Conservation (phyloP, 306 rosid species). For the Sicyos edulis region DNA sequence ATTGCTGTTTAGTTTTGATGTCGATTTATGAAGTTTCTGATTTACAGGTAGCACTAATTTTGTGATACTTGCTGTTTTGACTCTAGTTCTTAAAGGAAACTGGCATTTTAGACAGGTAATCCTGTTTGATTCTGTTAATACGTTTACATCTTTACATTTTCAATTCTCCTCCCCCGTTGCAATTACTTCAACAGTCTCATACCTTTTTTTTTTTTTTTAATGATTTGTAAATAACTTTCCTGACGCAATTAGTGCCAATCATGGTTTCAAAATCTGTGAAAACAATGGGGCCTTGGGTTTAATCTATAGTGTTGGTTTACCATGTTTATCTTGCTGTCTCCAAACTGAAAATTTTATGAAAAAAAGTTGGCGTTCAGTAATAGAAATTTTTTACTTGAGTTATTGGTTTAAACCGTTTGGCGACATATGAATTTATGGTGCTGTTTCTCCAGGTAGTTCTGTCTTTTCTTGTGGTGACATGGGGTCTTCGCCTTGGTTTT, state of each 20-base stretch:
- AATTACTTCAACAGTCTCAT: neutral
- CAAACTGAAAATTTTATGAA: neutral
- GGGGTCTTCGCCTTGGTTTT: constrained; percentile 82
- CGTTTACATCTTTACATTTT: neutral
- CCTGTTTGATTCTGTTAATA: neutral
- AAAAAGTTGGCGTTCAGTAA: constrained; percentile 3
- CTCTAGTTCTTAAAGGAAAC: constrained; percentile 56
- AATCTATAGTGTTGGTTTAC: neutral
- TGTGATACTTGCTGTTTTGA: constrained; percentile 65
- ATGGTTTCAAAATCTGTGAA: neutral
- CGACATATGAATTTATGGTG: constrained; percentile 12
- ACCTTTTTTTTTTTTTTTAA: no score
- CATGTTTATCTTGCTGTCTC: neutral
- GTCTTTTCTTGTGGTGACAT: constrained; percentile 62
- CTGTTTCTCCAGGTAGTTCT: constrained; percentile 52
- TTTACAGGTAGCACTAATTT: constrained; percentile 84
- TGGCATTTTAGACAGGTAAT: constrained; percentile 89
- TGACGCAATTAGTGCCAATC: neutral
- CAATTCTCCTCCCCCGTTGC: neutral
- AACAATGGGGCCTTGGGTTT: neutral
- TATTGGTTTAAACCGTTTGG: constrained; percentile 1
- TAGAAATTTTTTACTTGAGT: neutral
- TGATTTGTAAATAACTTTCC: neutral
- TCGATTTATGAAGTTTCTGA: neutral
- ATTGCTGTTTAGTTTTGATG: neutral